Base-by-base conservation (phyloP, 257 asterid genomes). In the Leonotis leonurus region DNA sequence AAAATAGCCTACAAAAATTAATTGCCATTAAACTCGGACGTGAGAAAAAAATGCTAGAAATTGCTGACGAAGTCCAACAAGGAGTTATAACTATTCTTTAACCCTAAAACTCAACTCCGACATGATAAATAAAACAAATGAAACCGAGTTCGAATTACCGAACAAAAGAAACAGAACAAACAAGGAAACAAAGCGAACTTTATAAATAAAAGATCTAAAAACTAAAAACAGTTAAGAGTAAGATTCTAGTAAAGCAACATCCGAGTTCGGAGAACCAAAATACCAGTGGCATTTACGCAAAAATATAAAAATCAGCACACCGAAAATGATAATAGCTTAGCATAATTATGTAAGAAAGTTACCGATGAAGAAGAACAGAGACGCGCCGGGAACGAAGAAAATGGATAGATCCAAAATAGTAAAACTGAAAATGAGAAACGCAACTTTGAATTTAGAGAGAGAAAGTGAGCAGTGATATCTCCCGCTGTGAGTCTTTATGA, bases 1-100 rank as follows among this genome's bases (percentile, higher is more conserved):
- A 48, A 60, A 61, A 45, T 8, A 64, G 67, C 81, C 89, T 77
- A 70, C 6, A 33, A 72, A 60, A 21, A 62, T n/a, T n/a, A n/a
- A n/a, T n/a, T n/a, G n/a, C n/a, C n/a, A n/a, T n/a, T n/a, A n/a
- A n/a, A n/a, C n/a, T n/a, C n/a, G n/a, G n/a, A n/a, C n/a, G 3
- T 35, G n/a, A 32, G 62, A 6, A 14, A 64, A 60, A 14, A 54
- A 22, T 13, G 65, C 51, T 30, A 12, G 24, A 37, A 30, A 57
- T 30, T 35, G 18, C 53, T 39, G 26, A 16, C 52, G 39, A 44
- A 12, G 5, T 40, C 14, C 18, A 40, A 29, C 33, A 17, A 3
- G 46, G 33, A 25, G 32, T 11, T 22, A 16, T 24, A 6, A 22
- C n/a, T 26, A 45, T 10, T 8, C 6, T 49, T 39, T 5, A 41